Evolutionary conservation across 2,329 filamentous ascomycete genomes (phyloP).

Genomic region (Apiospora pterosperma): DNA sequence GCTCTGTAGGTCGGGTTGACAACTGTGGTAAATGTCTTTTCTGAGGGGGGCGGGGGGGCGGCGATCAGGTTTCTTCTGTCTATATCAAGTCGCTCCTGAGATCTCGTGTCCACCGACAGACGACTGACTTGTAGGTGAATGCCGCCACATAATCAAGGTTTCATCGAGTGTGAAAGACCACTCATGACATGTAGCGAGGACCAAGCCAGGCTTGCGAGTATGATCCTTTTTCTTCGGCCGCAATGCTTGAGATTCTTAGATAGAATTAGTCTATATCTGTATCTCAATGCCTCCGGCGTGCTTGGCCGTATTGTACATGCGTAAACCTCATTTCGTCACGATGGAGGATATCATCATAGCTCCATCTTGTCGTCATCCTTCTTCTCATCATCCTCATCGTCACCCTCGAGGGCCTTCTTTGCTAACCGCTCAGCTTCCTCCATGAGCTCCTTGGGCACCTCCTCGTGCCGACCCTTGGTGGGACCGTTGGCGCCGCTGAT

Average conservation of each 20-base stretch:
- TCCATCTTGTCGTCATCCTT: constrained; percentile 78
- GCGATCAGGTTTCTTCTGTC: not conserved
- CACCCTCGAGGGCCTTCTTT: constrained; percentile 83
- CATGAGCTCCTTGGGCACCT: constrained; percentile 84
- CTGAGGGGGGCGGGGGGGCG: not conserved
- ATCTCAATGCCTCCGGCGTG: constrained; percentile 4
- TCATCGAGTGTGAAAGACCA: not conserved
- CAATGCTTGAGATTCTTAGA: constrained; percentile 6
- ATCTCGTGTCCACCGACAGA: not conserved
- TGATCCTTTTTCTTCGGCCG: not conserved
- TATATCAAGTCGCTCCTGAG: not conserved
- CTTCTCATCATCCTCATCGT: constrained; percentile 76
- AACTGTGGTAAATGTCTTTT: not conserved
- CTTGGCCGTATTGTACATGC: constrained; percentile 12
- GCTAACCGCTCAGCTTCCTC: constrained; percentile 93
- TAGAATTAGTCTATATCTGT: constrained; percentile 9
- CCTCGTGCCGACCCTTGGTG: constrained; percentile 88
- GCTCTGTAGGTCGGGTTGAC: constrained; percentile 25
- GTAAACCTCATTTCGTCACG: constrained; percentile 5
- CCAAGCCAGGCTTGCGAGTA: not conserved
- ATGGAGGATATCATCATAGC: constrained; percentile 51
- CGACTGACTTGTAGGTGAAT: not conserved
- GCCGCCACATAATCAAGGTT: not conserved
- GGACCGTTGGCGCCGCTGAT: constrained; percentile 81
- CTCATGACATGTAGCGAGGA: not conserved